These are phyloP conservation scores for Plectosphaerella plurivora DNA, from an alignment of 2,329 filamentous ascomycete genomes.

Conservation along the genomic window DNA sequence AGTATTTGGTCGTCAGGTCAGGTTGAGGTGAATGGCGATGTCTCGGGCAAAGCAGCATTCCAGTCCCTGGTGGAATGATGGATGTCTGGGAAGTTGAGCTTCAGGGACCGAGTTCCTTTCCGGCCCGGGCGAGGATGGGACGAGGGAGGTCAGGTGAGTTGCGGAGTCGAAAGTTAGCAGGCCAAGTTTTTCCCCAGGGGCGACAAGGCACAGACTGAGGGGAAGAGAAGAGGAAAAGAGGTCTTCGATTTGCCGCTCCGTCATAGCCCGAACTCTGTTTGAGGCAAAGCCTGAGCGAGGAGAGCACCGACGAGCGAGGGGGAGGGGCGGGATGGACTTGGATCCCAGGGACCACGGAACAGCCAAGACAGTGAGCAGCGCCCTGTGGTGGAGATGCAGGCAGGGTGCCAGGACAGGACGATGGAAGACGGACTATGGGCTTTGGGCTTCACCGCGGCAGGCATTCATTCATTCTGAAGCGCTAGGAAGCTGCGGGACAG, in stretches of 20 bases:
- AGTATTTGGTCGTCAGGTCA: no score
- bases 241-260: background rate
- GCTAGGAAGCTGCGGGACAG: no score
- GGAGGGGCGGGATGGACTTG: background rate
- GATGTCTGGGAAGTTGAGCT: background rate
- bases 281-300: background rate
- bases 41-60: no score
- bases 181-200: no score
- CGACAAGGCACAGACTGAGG: background rate
- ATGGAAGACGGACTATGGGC: background rate
- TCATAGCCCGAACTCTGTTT: slow-evolving; percentile 15
- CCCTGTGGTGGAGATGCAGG: background rate
- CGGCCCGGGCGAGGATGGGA: background rate
- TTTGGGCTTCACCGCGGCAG: background rate
- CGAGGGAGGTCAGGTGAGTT: no score
- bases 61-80: background rate
- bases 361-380: background rate
- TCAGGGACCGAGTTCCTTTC: background rate
- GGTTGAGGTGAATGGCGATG: no score
- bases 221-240: background rate
- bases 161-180: no score
- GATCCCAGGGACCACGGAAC: no score
- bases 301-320: background rate
- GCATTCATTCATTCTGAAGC: no score
- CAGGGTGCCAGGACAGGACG: background rate